Percentiles rank a stretch among this genome's conserved stretches.
phyloP scores from a whole-genome alignment of 306 rosid genomes.

The Rosa lucieae region DNA sequence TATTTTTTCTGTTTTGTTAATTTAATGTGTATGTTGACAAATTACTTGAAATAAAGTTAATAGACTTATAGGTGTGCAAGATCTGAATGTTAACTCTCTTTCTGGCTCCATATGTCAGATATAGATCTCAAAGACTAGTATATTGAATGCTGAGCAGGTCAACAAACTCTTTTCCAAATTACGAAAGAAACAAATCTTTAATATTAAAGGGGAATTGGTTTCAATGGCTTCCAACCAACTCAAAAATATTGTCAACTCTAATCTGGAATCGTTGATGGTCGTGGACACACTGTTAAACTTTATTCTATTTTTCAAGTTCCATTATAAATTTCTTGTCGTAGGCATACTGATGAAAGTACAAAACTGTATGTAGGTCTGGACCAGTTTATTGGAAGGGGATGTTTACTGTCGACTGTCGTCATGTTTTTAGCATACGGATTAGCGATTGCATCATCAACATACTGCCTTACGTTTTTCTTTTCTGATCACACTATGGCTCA shows the following conservation, averaged over 20 bases:
- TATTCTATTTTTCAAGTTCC: background rate
- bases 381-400: slow-evolving; percentile 84
- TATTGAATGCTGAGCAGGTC: background rate
- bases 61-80: background rate
- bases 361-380: slow-evolving; percentile 64
- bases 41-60: background rate
- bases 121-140: background rate
- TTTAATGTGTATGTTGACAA: background rate
- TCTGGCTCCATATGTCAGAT: background rate
- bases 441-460: slow-evolving; percentile 89
- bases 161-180: background rate
- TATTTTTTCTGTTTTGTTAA: background rate
- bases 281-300: background rate
- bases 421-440: slow-evolving; percentile 85
- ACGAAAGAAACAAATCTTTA: background rate
- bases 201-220: background rate
- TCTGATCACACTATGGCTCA: slow-evolving; percentile 88
- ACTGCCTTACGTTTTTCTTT: slow-evolving; percentile 94
- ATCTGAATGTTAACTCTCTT: background rate
- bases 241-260: background rate
- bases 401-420: slow-evolving; percentile 63
- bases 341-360: background rate
- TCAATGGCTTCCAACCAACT: background rate
- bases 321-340: slow-evolving; percentile 3
- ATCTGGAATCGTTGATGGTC: background rate